Base-by-base conservation (phyloP, 768 basidiomycete genomes). In the Ramaria rubella region DNA sequence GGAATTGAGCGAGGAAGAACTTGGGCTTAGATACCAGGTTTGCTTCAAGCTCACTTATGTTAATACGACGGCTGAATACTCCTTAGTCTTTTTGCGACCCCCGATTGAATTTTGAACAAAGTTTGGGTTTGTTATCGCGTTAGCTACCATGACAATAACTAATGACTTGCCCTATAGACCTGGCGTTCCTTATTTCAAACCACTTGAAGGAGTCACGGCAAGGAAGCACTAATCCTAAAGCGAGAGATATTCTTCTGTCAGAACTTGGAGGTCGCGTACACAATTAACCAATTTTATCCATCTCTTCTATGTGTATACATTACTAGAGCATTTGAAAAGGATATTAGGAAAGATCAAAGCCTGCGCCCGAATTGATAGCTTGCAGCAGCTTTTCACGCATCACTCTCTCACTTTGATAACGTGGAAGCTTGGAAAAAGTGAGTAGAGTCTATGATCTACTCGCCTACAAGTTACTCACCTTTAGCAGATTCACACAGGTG, bases 401-500 rank as follows among this genome's bases (percentile, higher is more conserved):
- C 2, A 80, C 75, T 21, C 70, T 69, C 67, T 88, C 86, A 62
- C 73, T 82, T 53, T 72, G 69, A 66, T 91, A 90, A 36, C 77
- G 71, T 14, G 90, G 90, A 14, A 94, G 77, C 87, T 90, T 59
- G 6, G 52, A 40, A 26, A 33, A 29, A 5, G 29, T 24, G 6
- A 19, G 26, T 29, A 15, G 17, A 50, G 40, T 19, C 42, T 4
- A 12, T 31, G 26, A 36, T 49, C 19, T 27, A 42, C 11, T 27
- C 24, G 17, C 29, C 21, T 42, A 54, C 55, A 44, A 23, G n/a
- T 24, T 33, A 36, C 69, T 51, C 55, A 88, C 86, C 80, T 97
- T 98, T 48, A 98, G 73, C 6, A 97, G 71, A 69, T 97, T 97
- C 23, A 94, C 87, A 64, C 94, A 97, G 0, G 94, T 92, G 57